Conservation (phyloP, 208 protist genomes). For the Lotmaria passim region DNA sequence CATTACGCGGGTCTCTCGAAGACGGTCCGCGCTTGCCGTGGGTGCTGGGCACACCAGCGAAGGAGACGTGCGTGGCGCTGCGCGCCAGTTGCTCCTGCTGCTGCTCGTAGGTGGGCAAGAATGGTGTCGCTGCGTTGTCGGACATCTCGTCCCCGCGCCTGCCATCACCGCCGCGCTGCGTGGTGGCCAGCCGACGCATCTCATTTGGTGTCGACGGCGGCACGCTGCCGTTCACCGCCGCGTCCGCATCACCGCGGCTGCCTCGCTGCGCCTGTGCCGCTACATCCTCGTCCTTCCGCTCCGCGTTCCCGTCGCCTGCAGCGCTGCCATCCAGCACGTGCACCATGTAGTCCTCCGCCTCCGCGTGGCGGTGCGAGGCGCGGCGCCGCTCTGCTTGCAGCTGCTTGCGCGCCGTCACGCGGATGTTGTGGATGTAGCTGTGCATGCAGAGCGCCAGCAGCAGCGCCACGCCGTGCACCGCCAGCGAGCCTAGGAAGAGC, state of each 20-base stretch:
- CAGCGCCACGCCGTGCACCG: slow-evolving; percentile 47
- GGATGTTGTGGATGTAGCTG: slow-evolving; percentile 57
- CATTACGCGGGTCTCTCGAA: not conserved
- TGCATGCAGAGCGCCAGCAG: slow-evolving; percentile 62
- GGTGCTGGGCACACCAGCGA: slow-evolving; percentile 2
- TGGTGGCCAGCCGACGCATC: not conserved
- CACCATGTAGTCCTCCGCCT: slow-evolving; percentile 20
- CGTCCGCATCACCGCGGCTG: not conserved
- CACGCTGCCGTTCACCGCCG: no score
- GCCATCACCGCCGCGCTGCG: not conserved
- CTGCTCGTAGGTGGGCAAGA: not conserved
- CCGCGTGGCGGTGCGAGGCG: slow-evolving; percentile 3
- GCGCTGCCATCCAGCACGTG: slow-evolving; percentile 16
- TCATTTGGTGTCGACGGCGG: not conserved
- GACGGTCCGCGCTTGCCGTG: not conserved
- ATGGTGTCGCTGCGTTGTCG: no score
- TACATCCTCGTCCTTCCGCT: not conserved
- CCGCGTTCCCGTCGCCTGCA: not conserved
- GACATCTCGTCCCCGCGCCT: not conserved
- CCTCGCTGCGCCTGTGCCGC: no score
- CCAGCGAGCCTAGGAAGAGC: slow-evolving; percentile 56
- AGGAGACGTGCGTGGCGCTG: slow-evolving; percentile 22
- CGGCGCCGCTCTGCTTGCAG: slow-evolving; percentile 37
- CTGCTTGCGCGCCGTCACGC: slow-evolving; percentile 27
- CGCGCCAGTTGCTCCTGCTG: not conserved